Base-by-base conservation (phyloP, 441 rosid species). In the Pelargonium fulgidum region DNA sequence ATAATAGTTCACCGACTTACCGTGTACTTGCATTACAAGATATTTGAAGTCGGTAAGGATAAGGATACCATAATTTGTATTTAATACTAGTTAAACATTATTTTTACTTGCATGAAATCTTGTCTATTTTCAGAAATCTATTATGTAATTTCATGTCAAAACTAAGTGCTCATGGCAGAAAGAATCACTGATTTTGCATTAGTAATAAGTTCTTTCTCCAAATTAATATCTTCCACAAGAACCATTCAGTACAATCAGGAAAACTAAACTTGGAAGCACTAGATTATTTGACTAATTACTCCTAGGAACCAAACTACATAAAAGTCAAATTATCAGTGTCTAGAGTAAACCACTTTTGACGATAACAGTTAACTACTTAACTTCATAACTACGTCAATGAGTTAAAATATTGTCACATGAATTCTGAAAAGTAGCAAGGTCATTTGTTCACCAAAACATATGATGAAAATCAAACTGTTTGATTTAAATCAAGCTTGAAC, bases 291-390 rank as follows among this genome's bases (percentile, higher is more conserved):
- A 7, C 24, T 8, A 7, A 17, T 8, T 1, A 17, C 20, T 19
- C 62, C 24, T 22, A 56, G 16, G 26, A 56, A 56, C 62, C 62
- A 16, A 56, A 56, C 22, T 56, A 17, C 62, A 36, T 36, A 36
- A 56, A 8, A 56, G 20, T 56, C 62, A 56, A 56, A 56, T 36
- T 56, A 56, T 56, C 24, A 56, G 62, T 56, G 62, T 56, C 41
- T 36, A 36, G 41, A 36, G 41, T 36, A 36, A 36, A 36, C 41
- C 41, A 6, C 41, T 36, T 36, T 36, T 36, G 41, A 36, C 41
- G 29, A 36, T 6, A 36, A 36, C 41, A 36, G 41, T 36, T 22
- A 22, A 22, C 24, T 22, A 22, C 24, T 22, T 22, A 22, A 22
- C 24, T 22, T 0, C 24, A 0, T 22, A 22, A 22, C 24, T 22